Evolutionary conservation across 257 asterid species (phyloP).

Genomic region (Solanum clarkiae): DNA sequence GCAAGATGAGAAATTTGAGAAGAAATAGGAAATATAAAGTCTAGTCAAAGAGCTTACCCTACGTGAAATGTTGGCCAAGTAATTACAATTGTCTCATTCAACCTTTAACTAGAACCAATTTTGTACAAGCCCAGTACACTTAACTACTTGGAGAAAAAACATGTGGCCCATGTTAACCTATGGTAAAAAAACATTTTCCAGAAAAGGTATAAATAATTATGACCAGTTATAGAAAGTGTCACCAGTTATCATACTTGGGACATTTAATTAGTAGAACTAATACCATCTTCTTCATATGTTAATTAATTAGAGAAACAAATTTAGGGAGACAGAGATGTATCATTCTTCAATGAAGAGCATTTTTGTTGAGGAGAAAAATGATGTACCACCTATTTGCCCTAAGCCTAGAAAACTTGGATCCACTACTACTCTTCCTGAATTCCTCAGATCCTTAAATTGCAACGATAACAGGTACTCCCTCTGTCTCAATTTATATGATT

Average conservation of each 20-base stretch:
- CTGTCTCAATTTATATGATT: neutral
- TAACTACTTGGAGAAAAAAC: neutral
- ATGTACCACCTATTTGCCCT: constrained; percentile 37
- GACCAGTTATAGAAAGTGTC: neutral
- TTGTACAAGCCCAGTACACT: neutral
- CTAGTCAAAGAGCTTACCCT: constrained; percentile 12
- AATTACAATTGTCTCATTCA: neutral
- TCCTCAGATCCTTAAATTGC: constrained; percentile 24
- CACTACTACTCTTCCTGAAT: constrained; percentile 28
- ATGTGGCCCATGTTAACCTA: constrained; percentile 4
- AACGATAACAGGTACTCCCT: constrained; percentile 15
- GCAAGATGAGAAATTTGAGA: constrained; percentile 19
- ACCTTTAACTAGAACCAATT: neutral
- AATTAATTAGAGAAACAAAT: neutral
- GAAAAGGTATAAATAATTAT: constrained; percentile 9
- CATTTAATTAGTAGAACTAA: neutral
- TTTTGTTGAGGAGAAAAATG: constrained; percentile 6
- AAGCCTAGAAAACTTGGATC: constrained; percentile 49
- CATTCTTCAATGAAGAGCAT: constrained; percentile 29
- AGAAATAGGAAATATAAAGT: constrained; percentile 10
- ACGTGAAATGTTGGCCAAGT: constrained; percentile 25
- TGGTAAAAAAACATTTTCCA: neutral
- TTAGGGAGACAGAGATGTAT: constrained; percentile 23
- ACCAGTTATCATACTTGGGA: constrained; percentile 5
- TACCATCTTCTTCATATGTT: neutral